A percentile compares a stretch with the other conserved stretches of the same genome.
These are phyloP conservation scores for Colletotrichum sp. DNA, from an alignment of 2,329 filamentous ascomycete species.

Conservation along the genomic window DNA sequence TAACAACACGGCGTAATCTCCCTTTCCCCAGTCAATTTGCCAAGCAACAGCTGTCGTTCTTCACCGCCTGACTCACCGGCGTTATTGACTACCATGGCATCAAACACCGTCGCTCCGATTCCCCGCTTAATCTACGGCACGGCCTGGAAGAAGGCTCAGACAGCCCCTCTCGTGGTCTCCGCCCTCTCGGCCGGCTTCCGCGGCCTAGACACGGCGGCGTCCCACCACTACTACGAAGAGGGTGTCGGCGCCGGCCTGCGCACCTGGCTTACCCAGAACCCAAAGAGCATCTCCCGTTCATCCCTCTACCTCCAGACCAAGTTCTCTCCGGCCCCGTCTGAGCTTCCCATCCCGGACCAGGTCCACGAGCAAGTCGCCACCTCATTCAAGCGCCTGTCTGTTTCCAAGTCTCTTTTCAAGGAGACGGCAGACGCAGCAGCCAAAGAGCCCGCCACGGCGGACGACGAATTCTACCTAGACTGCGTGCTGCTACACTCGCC, in stretches of 20 bases:
- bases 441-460: constrained; percentile 17
- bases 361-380: constrained; percentile 70
- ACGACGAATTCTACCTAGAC: constrained; percentile 63
- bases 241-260: constrained; percentile 72
- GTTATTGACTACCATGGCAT: background rate
- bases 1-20: background rate
- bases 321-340: constrained; percentile 46
- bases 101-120: constrained; percentile 32
- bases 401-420: constrained; percentile 21
- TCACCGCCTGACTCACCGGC: background rate
- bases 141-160: constrained; percentile 81
- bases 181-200: constrained; percentile 74
- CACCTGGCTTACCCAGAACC: constrained; percentile 17
- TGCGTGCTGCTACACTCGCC: constrained; percentile 76
- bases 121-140: constrained; percentile 76
- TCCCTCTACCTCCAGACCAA: constrained; percentile 74
- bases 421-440: background rate
- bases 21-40: background rate
- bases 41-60: background rate
- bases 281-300: constrained; percentile 30
- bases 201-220: constrained; percentile 78
- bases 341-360: constrained; percentile 64
- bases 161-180: constrained; percentile 68
- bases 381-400: constrained; percentile 69
- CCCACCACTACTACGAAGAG: constrained; percentile 77